These are phyloP conservation scores for Drosera capensis DNA, from an alignment of 148 eudicot species.

Conservation along the genomic window DNA sequence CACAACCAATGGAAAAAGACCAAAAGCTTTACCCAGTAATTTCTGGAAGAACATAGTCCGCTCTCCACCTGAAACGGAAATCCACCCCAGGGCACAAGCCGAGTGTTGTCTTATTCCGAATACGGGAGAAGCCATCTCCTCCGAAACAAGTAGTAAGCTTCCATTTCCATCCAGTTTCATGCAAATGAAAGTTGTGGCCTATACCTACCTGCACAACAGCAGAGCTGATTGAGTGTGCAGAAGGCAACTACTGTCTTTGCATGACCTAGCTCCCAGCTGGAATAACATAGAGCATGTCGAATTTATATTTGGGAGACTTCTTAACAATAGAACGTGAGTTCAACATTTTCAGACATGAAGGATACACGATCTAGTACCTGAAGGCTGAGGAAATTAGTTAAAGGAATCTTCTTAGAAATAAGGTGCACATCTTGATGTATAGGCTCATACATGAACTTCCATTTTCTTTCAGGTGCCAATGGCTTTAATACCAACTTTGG, in stretches of 20 bases:
- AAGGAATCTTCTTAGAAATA: constrained; percentile 80
- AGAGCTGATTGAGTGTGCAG: neutral
- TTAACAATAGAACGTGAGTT: neutral
- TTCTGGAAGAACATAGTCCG: constrained; percentile 88
- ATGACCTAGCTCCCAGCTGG: too few relatives aligned
- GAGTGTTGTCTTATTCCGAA: constrained; percentile 68
- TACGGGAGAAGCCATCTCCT: constrained; percentile 70
- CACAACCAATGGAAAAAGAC: too few relatives aligned
- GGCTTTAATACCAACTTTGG: constrained; percentile 80
- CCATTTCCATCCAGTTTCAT: constrained; percentile 82
- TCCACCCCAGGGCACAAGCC: constrained; percentile 77
- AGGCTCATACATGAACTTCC: constrained; percentile 77
- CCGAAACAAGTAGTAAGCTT: constrained; percentile 84
- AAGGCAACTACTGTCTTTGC: too few relatives aligned
- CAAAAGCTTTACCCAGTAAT: constrained; percentile 54
- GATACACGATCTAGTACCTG: constrained; percentile 25
- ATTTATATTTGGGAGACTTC: too few relatives aligned
- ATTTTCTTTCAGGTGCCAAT: constrained; percentile 45
- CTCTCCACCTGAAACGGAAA: constrained; percentile 94
- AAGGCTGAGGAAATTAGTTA: constrained; percentile 68
- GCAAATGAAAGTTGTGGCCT: constrained; percentile 62
- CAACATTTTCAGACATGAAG: neutral
- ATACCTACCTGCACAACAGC: constrained; percentile 56
- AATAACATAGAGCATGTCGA: too few relatives aligned
- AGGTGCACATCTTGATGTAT: constrained; percentile 59